phyloP scores from a whole-genome alignment of 2,329 filamentous ascomycete species.

The Coniella vitis region DNA sequence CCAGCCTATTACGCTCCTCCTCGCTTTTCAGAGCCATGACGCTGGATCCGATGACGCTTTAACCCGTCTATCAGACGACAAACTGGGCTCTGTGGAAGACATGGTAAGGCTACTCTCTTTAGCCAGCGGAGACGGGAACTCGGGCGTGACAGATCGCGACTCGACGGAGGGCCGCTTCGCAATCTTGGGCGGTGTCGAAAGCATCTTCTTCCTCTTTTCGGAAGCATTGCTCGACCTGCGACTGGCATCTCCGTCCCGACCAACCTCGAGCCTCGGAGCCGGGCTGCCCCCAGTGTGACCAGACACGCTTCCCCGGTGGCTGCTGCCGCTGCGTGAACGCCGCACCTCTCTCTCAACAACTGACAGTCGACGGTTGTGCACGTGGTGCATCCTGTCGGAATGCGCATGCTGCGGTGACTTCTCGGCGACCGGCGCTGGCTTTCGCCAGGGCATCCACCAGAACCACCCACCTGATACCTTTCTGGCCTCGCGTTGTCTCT shows the following conservation, averaged over 20 bases:
- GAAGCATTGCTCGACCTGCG: conserved; percentile 42
- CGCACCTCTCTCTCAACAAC: conserved; percentile 40
- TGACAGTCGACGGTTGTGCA: conserved; percentile 33
- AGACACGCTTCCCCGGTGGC: conserved; percentile 44
- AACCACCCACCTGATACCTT: conserved; percentile 66
- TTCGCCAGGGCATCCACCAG: conserved; percentile 78
- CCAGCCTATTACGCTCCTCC: not conserved
- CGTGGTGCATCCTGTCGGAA: conserved; percentile 28
- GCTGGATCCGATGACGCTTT: conserved; percentile 12
- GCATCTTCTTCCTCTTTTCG: conserved; percentile 47
- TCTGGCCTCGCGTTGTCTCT: conserved; percentile 60
- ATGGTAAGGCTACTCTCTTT: conserved; percentile 35
- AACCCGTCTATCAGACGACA: not conserved
- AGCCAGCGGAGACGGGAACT: conserved; percentile 46
- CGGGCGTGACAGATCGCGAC: conserved; percentile 47
- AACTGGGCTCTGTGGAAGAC: conserved; percentile 4
- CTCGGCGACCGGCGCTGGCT: conserved; percentile 29
- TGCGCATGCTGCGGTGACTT: conserved; percentile 29
- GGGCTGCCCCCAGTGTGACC: conserved; percentile 41
- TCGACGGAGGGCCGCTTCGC: conserved; percentile 39
- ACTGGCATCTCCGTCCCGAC: conserved; percentile 31
- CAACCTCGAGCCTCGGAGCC: conserved; percentile 39
- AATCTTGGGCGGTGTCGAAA: conserved; percentile 26
- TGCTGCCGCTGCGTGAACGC: conserved; percentile 44
- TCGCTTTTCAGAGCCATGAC: not conserved